Conservation (phyloP, 352 stramenopile genomes). For the Phytophthora citricola region DNA sequence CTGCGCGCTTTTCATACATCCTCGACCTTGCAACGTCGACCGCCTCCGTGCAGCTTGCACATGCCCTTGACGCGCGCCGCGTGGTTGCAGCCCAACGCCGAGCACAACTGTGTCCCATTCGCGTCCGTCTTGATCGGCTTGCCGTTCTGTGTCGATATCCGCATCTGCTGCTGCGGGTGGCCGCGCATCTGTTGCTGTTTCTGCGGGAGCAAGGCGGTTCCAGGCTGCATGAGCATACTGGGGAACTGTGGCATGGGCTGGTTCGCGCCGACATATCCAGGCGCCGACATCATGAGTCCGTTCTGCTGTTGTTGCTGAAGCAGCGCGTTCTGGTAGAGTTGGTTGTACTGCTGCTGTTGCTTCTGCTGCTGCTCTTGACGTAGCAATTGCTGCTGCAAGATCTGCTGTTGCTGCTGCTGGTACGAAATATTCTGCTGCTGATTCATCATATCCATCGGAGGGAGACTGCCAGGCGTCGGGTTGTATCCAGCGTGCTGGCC, state of each 20-base stretch:
- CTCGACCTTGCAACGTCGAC: constrained; percentile 85
- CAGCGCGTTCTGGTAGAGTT: constrained; percentile 67
- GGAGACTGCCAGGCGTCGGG: constrained; percentile 19
- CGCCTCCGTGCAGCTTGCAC: constrained; percentile 87
- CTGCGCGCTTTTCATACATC: constrained; percentile 89
- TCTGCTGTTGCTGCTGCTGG: constrained; percentile 49
- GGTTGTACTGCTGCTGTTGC: constrained; percentile 60
- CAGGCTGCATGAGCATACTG: constrained; percentile 73
- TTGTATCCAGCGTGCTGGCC: constrained; percentile 38
- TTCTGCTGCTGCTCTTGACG: constrained; percentile 66
- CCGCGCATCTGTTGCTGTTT: constrained; percentile 49
- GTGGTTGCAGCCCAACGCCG: constrained; percentile 81
- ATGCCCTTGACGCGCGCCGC: constrained; percentile 82
- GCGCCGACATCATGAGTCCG: constrained; percentile 50
- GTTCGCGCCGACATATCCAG: constrained; percentile 33
- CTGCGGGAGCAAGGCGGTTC: constrained; percentile 42
- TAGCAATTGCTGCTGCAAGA: constrained; percentile 63
- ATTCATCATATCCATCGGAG: constrained; percentile 44
- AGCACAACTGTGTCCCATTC: constrained; percentile 71
- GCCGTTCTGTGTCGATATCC: constrained; percentile 58
- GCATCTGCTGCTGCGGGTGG: constrained; percentile 42
- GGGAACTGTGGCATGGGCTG: constrained; percentile 58
- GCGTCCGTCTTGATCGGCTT: constrained; percentile 63
- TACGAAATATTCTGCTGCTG: constrained; percentile 52
- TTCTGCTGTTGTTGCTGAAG: constrained; percentile 50